Evolutionary conservation across 202 grass and related monocot genomes (phyloP).

Genomic region (Brachypodium distachyon): DNA sequence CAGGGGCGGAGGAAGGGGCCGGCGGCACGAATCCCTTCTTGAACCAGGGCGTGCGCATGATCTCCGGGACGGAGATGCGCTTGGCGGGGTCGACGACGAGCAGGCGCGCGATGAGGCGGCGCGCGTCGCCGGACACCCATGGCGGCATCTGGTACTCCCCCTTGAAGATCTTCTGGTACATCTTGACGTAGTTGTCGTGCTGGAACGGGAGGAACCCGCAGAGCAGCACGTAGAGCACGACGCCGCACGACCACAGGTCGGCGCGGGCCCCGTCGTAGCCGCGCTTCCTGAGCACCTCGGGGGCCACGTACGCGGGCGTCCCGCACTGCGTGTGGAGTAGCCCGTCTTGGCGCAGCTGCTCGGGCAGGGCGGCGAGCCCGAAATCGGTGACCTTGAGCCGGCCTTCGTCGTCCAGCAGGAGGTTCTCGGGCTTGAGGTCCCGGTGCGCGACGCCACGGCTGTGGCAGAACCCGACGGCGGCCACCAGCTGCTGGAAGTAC

Average conservation of each 20-base stretch:
- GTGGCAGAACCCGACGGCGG: constrained; percentile 90
- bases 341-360: constrained; percentile 80
- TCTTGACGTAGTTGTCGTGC: constrained; percentile 66
- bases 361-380: constrained; percentile 86
- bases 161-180: constrained; percentile 94
- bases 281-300: constrained; percentile 73
- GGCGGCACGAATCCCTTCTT: constrained; percentile 45
- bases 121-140: constrained; percentile 73
- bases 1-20: not conserved
- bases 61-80: constrained; percentile 63
- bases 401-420: constrained; percentile 55
- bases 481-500: constrained; percentile 88
- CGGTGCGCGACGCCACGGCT: constrained; percentile 82
- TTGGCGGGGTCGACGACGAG: constrained; percentile 74
- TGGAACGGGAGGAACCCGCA: constrained; percentile 82
- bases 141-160: constrained; percentile 68
- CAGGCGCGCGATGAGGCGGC: constrained; percentile 58
- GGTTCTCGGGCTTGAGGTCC: constrained; percentile 97
- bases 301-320: constrained; percentile 86
- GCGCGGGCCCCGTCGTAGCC: constrained; percentile 75
- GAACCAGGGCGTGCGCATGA: constrained; percentile 70
- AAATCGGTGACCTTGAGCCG: constrained; percentile 92
- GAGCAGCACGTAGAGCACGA: constrained; percentile 88
- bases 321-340: constrained; percentile 97
- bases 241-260: constrained; percentile 95